A percentile compares a stretch with the other conserved stretches of the same genome.
These are phyloP conservation scores for Coemansia sp. DNA, from an alignment of 192 early-diverging fungal species.

Conservation along the genomic window DNA sequence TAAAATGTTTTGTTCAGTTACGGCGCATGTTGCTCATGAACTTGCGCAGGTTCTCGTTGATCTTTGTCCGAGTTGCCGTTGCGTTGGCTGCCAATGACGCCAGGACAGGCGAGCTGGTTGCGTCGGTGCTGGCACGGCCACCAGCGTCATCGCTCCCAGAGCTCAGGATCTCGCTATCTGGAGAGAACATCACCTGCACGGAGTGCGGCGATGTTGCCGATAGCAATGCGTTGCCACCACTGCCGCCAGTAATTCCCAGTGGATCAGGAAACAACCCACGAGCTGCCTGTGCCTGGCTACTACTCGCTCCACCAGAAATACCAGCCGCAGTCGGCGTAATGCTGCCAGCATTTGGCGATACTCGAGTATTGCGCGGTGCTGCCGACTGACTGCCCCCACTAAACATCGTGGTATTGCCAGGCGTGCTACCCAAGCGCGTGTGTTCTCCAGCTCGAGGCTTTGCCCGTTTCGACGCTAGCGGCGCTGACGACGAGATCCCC, in stretches of 20 bases:
- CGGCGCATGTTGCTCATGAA: conserved; percentile 56
- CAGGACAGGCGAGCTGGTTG: conserved; percentile 28
- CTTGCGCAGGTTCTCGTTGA: conserved; percentile 58
- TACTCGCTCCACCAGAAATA: neutral
- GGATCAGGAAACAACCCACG: conserved; percentile 19
- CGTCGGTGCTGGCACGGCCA: conserved; percentile 1
- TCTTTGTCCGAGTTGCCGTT: conserved; percentile 38
- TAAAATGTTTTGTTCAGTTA: conserved; percentile 8
- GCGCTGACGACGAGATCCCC: conserved; percentile 13
- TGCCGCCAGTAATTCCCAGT: conserved; percentile 29
- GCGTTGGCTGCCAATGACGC: conserved; percentile 46
- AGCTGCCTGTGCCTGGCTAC: neutral
- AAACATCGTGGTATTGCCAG: conserved; percentile 18
- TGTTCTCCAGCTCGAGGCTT: conserved; percentile 5
- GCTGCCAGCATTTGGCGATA: neutral
- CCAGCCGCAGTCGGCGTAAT: neutral
- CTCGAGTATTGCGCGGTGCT: neutral
- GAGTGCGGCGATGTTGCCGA: neutral
- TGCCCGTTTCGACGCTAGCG: neutral
- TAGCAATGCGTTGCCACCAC: neutral
- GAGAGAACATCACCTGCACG: neutral
- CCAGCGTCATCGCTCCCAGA: neutral
- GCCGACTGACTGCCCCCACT: conserved; percentile 1
- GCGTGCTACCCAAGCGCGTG: conserved; percentile 21
- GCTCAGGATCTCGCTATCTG: neutral